A percentile compares a stretch with the other conserved stretches of the same genome.
These are phyloP conservation scores for Inosperma sp. DNA, from an alignment of 768 basidiomycete species.

Conservation along the genomic window DNA sequence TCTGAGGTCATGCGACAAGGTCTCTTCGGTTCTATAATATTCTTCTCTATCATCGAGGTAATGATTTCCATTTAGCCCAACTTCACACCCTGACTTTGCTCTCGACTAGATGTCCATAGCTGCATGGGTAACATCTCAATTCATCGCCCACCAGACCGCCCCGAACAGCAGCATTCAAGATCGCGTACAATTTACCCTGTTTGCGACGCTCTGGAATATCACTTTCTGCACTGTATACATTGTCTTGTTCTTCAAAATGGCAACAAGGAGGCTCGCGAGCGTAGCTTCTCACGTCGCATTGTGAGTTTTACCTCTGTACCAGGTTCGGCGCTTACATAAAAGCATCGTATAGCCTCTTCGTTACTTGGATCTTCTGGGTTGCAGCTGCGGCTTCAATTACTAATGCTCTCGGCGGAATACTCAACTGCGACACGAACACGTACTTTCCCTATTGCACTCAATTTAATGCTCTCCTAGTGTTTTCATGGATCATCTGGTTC, in stretches of 20 bases:
- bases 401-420: slow-evolving; percentile 56
- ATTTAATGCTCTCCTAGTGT: slow-evolving; percentile 68
- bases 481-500: slow-evolving; percentile 73
- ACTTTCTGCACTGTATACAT: slow-evolving; percentile 49
- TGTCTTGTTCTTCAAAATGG: slow-evolving; percentile 48
- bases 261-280: slow-evolving; percentile 49
- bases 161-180: slow-evolving; percentile 47
- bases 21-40: slow-evolving; percentile 51
- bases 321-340: not conserved
- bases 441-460: slow-evolving; percentile 65
- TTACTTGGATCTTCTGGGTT: slow-evolving; percentile 79
- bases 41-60: slow-evolving; percentile 66
- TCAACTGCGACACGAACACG: slow-evolving; percentile 56
- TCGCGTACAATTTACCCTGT: slow-evolving; percentile 63
- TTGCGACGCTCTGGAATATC: slow-evolving; percentile 70
- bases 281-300: slow-evolving; percentile 59
- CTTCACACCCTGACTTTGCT: not conserved
- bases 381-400: slow-evolving; percentile 72
- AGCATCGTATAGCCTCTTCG: slow-evolving; percentile 41
- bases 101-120: slow-evolving; percentile 55
- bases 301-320: slow-evolving; percentile 47
- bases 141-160: slow-evolving; percentile 53
- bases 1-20: too few relatives aligned
- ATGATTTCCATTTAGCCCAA: not conserved
- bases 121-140: slow-evolving; percentile 65